Evolutionary conservation across 78 protist species (phyloP).

Genomic region (Dictyostelium intermedium): DNA sequence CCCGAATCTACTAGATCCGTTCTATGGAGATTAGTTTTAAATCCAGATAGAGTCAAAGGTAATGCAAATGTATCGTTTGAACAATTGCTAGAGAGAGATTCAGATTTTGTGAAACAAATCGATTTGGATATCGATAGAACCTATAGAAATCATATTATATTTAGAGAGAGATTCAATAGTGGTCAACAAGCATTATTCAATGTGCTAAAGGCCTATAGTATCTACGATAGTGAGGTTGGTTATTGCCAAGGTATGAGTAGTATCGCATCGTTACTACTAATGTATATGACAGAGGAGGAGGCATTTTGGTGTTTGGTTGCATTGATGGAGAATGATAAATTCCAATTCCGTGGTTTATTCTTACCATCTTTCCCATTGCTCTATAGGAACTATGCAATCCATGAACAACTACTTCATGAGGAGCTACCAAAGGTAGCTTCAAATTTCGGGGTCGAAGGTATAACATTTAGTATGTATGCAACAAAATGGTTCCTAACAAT

Average conservation of each 20-base stretch:
- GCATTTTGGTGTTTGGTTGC: slow-evolving; percentile 84
- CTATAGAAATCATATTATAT: slow-evolving; percentile 72
- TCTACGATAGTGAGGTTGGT: slow-evolving; percentile 84
- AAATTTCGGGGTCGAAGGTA: slow-evolving; percentile 36
- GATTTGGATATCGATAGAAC: slow-evolving; percentile 85
- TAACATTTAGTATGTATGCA: slow-evolving; percentile 53
- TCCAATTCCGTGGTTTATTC: slow-evolving; percentile 74
- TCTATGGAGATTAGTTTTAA: slow-evolving; percentile 29
- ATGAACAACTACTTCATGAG: slow-evolving; percentile 30
- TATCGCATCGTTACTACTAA: slow-evolving; percentile 77
- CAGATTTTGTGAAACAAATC: slow-evolving; percentile 81
- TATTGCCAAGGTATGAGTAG: slow-evolving; percentile 88
- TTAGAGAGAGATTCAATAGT: slow-evolving; percentile 71
- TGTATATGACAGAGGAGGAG: slow-evolving; percentile 87
- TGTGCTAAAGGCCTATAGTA: slow-evolving; percentile 83
- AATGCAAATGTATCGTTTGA: slow-evolving; percentile 14
- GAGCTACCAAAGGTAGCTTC: slow-evolving; percentile 30
- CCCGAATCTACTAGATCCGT: slow-evolving; percentile 31
- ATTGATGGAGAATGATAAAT: slow-evolving; percentile 50
- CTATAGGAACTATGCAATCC: slow-evolving; percentile 64
- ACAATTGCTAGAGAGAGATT: slow-evolving; percentile 24
- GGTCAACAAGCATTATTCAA: slow-evolving; percentile 83
- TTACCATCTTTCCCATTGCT: slow-evolving; percentile 73
- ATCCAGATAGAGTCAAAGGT: not conserved
- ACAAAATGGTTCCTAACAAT: slow-evolving; percentile 84